Base-by-base conservation (phyloP, 192 early-diverging fungal genomes). In the Rhizophagus clarus region DNA sequence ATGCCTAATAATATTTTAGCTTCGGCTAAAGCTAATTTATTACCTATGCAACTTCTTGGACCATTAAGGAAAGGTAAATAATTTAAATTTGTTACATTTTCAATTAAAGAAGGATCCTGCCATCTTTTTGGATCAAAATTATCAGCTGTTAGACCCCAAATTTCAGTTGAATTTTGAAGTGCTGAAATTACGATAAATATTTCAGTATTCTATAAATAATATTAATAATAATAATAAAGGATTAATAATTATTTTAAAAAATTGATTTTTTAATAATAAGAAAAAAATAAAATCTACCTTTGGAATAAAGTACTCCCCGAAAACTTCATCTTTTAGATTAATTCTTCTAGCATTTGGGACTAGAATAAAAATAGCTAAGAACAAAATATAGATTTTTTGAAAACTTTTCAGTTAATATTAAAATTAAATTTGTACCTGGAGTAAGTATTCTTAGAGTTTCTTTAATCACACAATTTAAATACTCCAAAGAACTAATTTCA, bases 51-150 rank as follows among this genome's bases (percentile, higher is more conserved):
- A n/a, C 85, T 83, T 9, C 89, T 68, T n/a, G 82, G 80, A 15
- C 90, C 90, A 5, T 84, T 84, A 49, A 84, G 61, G 69, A 91
- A 91, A 0, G 90, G 89, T 4, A 74, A 11, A 32, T 82, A 86
- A 4, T 77, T 81, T 74, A 70, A 85, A 40, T 67, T 70, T 1
- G 82, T 78, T 17, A 82, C 69, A 67, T 74, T 61, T 61, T 78
- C 74, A 24, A 77, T 83, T 8, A 78, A 68, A 1, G 62, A 17
- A 2, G 82, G 82, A 60, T 87, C 86, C n/a, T 85, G 60, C 90
- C 90, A 91, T 71, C 90, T 78, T 66, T 82, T 83, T 22, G 90
- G 90, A 10, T 82, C 82, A 64, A 90, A 91, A 24, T 88, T 84
- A 29, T 86, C 73, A 4, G 81, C 85, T 5, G 15, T 49, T 49